phyloP scores from a whole-genome alignment of 2,329 filamentous ascomycete genomes.

The Metarhizium brunneum region DNA sequence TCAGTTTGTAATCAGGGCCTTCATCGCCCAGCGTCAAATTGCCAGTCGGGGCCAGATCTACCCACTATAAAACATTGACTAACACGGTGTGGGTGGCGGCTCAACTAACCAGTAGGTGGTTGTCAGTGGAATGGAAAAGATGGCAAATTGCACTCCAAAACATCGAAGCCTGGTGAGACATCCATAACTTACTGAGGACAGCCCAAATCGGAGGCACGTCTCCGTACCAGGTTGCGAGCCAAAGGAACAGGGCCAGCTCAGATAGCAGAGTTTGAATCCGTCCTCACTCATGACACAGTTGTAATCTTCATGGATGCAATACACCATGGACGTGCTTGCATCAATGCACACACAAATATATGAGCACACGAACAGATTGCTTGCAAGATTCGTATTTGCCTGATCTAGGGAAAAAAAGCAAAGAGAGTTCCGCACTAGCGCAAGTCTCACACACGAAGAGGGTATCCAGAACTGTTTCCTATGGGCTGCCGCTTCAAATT shows the following conservation, averaged over 20 bases:
- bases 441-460: slow-evolving; percentile 11
- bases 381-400: background rate
- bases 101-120: background rate
- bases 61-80: background rate
- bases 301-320: too few relatives aligned
- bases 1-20: background rate
- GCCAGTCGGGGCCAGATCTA: background rate
- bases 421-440: slow-evolving; percentile 7
- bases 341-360: background rate
- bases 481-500: background rate
- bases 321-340: background rate
- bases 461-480: background rate
- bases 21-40: background rate
- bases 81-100: background rate
- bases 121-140: slow-evolving; percentile 7
- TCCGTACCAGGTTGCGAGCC: background rate
- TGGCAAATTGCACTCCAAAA: slow-evolving; percentile 17
- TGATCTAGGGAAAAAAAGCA: background rate
- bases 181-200: slow-evolving; percentile 14
- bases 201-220: slow-evolving; percentile 6
- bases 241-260: background rate
- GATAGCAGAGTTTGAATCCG: too few relatives aligned
- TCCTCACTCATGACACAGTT: background rate
- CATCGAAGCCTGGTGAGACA: slow-evolving; percentile 19
- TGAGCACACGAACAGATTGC: background rate